Evolutionary conservation across 768 basidiomycete species (phyloP).

Genomic region (Mycena vitilis): DNA sequence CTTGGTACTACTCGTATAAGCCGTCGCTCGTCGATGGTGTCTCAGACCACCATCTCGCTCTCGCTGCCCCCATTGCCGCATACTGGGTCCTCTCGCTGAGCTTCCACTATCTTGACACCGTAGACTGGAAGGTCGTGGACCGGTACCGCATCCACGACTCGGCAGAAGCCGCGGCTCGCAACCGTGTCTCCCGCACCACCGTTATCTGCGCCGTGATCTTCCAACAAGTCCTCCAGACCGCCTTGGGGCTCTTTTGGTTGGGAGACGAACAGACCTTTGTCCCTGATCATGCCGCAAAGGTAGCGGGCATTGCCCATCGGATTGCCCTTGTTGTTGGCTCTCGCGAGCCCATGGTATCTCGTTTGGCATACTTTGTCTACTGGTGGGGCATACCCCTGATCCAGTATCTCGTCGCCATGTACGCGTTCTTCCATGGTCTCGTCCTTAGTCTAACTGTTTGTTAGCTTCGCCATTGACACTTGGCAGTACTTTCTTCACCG

Average conservation of each 20-base stretch:
- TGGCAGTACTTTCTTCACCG: slow-evolving; percentile 99
- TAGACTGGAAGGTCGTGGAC: slow-evolving; percentile 81
- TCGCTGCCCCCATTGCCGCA: slow-evolving; percentile 79
- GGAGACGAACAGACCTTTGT: slow-evolving; percentile 53
- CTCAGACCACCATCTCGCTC: slow-evolving; percentile 77
- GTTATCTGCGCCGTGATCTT: slow-evolving; percentile 86
- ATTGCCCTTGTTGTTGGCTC: slow-evolving; percentile 54
- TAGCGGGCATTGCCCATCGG: slow-evolving; percentile 54
- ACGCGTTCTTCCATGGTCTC: slow-evolving; percentile 48
- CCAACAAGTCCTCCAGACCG: slow-evolving; percentile 89
- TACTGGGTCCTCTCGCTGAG: slow-evolving; percentile 88
- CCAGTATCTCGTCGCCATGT: slow-evolving; percentile 88
- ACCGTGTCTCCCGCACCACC: slow-evolving; percentile 75
- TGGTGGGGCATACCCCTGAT: slow-evolving; percentile 91
- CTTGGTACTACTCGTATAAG: slow-evolving; percentile 67
- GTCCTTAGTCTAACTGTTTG: background rate
- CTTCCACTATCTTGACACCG: slow-evolving; percentile 88
- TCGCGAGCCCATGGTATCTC: slow-evolving; percentile 54
- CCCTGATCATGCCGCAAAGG: slow-evolving; percentile 54
- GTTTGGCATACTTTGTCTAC: slow-evolving; percentile 73
- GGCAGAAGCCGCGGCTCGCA: slow-evolving; percentile 77
- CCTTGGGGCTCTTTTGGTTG: slow-evolving; percentile 77
- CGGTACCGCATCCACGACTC: slow-evolving; percentile 91
- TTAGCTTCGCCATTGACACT: slow-evolving; percentile 93
- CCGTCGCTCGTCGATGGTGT: slow-evolving; percentile 63